phyloP scores from a whole-genome alignment of 73 alveolate species.

The Paramecium sonneborni region DNA sequence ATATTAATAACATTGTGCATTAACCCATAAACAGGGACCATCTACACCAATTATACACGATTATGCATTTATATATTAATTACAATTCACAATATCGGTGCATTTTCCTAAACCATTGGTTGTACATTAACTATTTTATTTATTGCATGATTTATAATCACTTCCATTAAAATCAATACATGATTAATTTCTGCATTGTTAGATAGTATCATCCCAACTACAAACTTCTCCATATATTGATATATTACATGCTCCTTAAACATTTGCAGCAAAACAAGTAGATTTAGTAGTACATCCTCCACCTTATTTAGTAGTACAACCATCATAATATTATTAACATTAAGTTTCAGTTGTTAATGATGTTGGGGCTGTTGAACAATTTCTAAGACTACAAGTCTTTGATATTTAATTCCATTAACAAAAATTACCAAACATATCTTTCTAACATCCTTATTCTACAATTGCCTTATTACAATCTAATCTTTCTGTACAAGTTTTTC shows the following conservation, averaged over 20 bases:
- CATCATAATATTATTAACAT: neutral
- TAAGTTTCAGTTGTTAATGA: neutral
- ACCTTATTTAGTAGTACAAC: neutral
- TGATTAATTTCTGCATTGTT: neutral
- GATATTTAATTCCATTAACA: neutral
- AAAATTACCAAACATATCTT: neutral
- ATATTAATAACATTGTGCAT: neutral
- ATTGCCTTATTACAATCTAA: neutral
- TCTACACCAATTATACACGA: neutral
- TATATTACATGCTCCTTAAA: neutral
- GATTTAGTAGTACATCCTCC: slow-evolving; percentile 34
- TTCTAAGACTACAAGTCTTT: neutral
- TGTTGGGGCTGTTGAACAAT: neutral
- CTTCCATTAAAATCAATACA: neutral
- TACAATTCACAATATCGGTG: neutral
- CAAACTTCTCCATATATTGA: neutral
- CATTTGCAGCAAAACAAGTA: neutral
- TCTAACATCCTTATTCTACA: neutral
- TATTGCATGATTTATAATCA: neutral
- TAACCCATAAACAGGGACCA: slow-evolving; percentile 30
- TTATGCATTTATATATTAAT: neutral
- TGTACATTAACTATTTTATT: neutral
- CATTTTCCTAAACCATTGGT: slow-evolving; percentile 8
- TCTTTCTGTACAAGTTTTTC: neutral
- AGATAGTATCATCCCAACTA: neutral